Evolutionary conservation across 805 yeast species (phyloP).

Genomic region (Wickerhamiella slavikovae): DNA sequence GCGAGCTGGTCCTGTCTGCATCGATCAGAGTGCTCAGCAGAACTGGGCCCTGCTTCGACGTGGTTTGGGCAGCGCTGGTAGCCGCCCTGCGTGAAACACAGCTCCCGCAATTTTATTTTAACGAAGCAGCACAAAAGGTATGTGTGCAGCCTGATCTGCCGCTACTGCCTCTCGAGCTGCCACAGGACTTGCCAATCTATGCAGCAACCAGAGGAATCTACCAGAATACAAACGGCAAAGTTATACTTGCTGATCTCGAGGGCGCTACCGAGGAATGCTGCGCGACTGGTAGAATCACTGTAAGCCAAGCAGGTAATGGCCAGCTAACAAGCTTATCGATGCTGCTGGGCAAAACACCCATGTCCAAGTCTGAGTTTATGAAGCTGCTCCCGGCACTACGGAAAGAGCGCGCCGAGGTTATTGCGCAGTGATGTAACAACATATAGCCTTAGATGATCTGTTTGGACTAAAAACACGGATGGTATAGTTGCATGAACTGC

Average conservation of each 20-base stretch:
- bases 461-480: no score
- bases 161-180: not conserved
- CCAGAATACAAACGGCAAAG: no score
- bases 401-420: no score
- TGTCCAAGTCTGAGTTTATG: no score
- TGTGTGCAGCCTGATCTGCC: constrained; percentile 25
- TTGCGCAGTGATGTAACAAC: no score
- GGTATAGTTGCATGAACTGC: no score
- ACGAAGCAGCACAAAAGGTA: constrained; percentile 29
- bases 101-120: constrained; percentile 50
- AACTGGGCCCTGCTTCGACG: constrained; percentile 63
- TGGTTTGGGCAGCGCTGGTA: constrained; percentile 48
- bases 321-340: not conserved
- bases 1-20: constrained; percentile 42
- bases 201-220: no score
- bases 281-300: constrained; percentile 15
- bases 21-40: constrained; percentile 59
- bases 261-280: constrained; percentile 67
- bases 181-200: constrained; percentile 31
- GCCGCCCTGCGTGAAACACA: constrained; percentile 37
- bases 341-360: no score
- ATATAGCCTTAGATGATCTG: no score
- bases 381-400: no score
- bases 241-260: constrained; percentile 53
- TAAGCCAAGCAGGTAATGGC: not conserved